A percentile compares a stretch with the other conserved stretches of the same genome.
Evolutionary conservation across 148 eudicot species (phyloP).

Genomic region (Silene uniflora): DNA sequence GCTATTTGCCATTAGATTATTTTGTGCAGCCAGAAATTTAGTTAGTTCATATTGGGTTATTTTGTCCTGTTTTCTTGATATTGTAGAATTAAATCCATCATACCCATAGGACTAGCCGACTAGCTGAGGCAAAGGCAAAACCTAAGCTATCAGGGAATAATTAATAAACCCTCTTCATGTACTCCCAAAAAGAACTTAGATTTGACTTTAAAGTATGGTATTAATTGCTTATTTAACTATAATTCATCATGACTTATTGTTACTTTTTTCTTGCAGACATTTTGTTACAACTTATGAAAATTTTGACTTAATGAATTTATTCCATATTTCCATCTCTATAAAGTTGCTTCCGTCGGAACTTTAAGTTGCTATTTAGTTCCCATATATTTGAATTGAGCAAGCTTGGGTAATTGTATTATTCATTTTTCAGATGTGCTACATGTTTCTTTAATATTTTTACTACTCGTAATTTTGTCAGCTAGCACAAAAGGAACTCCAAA

Average conservation of each 20-base stretch:
- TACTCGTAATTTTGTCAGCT: slow-evolving; percentile 43
- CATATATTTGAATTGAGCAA: background rate
- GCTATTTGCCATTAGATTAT: background rate
- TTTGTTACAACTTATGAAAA: background rate
- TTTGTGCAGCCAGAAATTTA: background rate
- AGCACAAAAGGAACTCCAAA: slow-evolving; percentile 94
- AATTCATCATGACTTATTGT: background rate
- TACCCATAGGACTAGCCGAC: background rate
- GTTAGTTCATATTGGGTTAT: background rate
- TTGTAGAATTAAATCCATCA: background rate
- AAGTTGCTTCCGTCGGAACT: background rate
- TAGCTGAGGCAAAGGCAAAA: background rate
- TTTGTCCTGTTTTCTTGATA: background rate
- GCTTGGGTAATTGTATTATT: background rate
- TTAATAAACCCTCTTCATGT: no score
- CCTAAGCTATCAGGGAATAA: background rate
- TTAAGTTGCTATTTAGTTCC: background rate
- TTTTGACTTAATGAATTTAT: background rate
- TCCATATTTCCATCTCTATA: background rate
- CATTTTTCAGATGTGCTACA: background rate
- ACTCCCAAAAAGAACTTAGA: no score
- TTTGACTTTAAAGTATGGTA: background rate
- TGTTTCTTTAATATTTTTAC: slow-evolving; percentile 5
- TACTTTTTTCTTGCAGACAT: background rate
- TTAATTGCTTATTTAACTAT: background rate